phyloP scores from a whole-genome alignment of 140 eudicot genomes.

The Oenanthe javanica region DNA sequence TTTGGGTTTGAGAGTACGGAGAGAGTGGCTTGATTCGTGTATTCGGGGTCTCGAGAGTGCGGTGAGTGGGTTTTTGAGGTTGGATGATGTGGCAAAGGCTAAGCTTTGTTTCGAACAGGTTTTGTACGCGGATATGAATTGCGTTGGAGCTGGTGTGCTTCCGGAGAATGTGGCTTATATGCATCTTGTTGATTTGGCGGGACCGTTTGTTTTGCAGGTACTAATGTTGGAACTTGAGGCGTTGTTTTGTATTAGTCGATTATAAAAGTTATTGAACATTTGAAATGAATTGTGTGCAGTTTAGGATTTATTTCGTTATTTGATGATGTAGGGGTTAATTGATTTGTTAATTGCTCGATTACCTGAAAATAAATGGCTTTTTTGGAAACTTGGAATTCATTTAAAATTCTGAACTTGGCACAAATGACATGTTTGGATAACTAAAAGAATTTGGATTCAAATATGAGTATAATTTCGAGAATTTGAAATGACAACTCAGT shows the following conservation, averaged over 20 bases:
- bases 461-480: too few relatives aligned
- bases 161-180: slow-evolving; percentile 49
- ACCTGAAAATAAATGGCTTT: too few relatives aligned
- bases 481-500: too few relatives aligned
- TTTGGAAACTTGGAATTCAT: too few relatives aligned
- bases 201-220: slow-evolving; percentile 93
- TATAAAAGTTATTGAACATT: neutral
- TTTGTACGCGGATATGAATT: slow-evolving; percentile 62
- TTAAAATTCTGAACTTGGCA: too few relatives aligned
- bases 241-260: neutral
- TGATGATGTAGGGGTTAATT: neutral
- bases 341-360: neutral
- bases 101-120: slow-evolving; percentile 74
- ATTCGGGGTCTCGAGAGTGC: slow-evolving; percentile 33
- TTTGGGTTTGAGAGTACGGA: slow-evolving; percentile 48
- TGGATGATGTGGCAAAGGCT: slow-evolving; percentile 54
- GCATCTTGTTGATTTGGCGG: slow-evolving; percentile 78
- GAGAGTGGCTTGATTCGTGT: slow-evolving; percentile 82
- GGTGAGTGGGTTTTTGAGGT: slow-evolving; percentile 39
- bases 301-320: neutral
- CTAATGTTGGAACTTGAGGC: neutral
- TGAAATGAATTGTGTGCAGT: too few relatives aligned
- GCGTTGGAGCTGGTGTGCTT: slow-evolving; percentile 63
- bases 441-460: too few relatives aligned
- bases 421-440: too few relatives aligned